Base-by-base conservation (phyloP, 2,329 filamentous ascomycete species). In the Coniochaeta sp. region DNA sequence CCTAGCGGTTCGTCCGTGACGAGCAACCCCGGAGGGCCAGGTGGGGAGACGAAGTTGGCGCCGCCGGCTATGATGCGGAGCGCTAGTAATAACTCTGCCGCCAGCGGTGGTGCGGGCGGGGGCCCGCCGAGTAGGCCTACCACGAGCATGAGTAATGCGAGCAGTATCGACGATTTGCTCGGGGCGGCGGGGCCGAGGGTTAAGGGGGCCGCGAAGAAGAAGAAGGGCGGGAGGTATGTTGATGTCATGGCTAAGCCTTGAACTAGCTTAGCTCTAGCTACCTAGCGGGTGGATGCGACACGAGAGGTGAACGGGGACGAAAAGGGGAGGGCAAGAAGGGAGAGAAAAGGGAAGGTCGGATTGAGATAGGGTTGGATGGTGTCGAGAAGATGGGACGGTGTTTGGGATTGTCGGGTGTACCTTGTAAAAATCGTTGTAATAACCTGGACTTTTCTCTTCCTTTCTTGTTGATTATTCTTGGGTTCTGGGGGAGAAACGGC, bases 91-190 rank as follows among this genome's bases (percentile, higher is more conserved):
- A 69, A 68, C 18, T 79, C 75, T 58, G 66, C 65, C 22, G 58
- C 63, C 59, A 66, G 61, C 67, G 74, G 9, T n/a, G 30, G 30
- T 32, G 9, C 30, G 9, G 30, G 9, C 9, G 9, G 68, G 58
- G 68, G 71, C n/a, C 85, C 84, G 10, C 82, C 83, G 3, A 85
- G 81, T 62, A 75, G 87, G 55, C 91, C 91, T 4, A 70, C 82
- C 6, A 95, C 90, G 3, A 86, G 88, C 56, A 84, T 96, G 77
- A 95, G 89, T 68, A 90, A 89, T 63, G 89, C 90, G n/a, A 95
- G 86, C 68, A 94, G 87, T 60, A 95, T 99, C 63, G 94, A 99
- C 61, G 94, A 99, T 66, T 73, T 99, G 56, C 74, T 99, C 20
- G 89, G 89, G 5, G 84, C 87, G 4, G 82, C 87, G 3, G 81